Evolutionary conservation across 169 alveolate genomes (phyloP).

Genomic region (Eimeria falciformis): DNA sequence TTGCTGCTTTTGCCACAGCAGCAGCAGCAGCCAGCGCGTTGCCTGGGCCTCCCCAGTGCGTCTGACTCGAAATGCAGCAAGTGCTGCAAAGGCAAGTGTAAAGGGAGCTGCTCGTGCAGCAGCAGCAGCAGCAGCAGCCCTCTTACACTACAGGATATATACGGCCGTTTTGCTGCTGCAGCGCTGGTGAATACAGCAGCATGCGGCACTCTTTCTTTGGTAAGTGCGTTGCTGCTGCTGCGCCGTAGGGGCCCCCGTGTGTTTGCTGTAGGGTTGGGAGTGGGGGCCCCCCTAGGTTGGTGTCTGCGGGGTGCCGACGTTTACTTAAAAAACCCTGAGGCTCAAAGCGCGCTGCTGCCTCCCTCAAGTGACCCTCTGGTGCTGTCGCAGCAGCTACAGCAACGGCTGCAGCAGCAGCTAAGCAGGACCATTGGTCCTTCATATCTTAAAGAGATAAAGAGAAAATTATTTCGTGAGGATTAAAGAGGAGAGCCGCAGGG

Average conservation of each 20-base stretch:
- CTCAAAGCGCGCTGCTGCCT: neutral
- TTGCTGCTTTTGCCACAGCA: neutral
- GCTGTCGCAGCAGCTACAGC: neutral
- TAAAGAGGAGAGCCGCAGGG: neutral
- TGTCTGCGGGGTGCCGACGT: neutral
- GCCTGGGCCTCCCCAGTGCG: neutral
- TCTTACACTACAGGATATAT: neutral
- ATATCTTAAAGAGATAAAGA: neutral
- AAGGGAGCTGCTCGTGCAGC: no score
- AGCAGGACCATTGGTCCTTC: neutral
- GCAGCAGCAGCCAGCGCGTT: neutral
- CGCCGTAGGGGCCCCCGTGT: neutral
- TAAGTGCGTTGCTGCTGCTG: neutral
- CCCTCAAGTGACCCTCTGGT: neutral
- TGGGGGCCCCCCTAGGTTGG: neutral
- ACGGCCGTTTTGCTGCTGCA: conserved; percentile 2
- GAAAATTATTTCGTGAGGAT: neutral
- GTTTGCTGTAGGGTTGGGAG: neutral
- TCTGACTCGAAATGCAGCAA: neutral
- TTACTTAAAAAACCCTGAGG: neutral
- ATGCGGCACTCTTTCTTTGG: neutral
- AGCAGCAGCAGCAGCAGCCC: neutral
- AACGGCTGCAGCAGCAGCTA: neutral
- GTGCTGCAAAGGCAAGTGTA: no score
- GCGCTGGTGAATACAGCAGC: neutral